Evolutionary conservation across 2,329 filamentous ascomycete species (phyloP).

Genomic region (Chaetomium strumarium): DNA sequence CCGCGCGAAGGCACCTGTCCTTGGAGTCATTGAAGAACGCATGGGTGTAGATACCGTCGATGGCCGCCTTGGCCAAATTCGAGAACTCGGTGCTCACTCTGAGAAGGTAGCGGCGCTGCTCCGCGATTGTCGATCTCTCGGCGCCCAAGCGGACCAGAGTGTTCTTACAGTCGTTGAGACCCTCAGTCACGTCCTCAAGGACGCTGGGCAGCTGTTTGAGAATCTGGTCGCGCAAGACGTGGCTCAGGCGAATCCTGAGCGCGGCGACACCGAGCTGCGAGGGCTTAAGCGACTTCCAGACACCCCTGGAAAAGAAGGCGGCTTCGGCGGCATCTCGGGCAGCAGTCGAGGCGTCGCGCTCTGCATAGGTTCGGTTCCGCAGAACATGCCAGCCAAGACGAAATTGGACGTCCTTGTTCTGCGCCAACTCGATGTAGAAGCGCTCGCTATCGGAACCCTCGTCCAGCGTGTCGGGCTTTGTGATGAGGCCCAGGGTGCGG

Average conservation of each 20-base stretch:
- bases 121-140: constrained; percentile 34
- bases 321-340: constrained; percentile 37
- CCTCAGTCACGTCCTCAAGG: constrained; percentile 37
- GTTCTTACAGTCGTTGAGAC: constrained; percentile 31
- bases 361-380: constrained; percentile 37
- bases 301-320: constrained; percentile 38
- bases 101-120: constrained; percentile 31
- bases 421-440: constrained; percentile 36
- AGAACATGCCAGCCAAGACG: constrained; percentile 50
- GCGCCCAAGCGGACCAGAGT: constrained; percentile 44
- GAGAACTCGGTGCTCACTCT: constrained; percentile 26
- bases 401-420: constrained; percentile 43
- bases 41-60: constrained; percentile 28
- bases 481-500: constrained; percentile 52
- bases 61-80: constrained; percentile 22
- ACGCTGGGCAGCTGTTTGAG: constrained; percentile 39
- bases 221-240: constrained; percentile 45
- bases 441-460: constrained; percentile 36
- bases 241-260: constrained; percentile 45
- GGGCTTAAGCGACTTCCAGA: constrained; percentile 34
- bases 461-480: constrained; percentile 45
- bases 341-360: constrained; percentile 24
- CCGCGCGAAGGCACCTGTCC: constrained; percentile 43
- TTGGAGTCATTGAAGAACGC: constrained; percentile 19
- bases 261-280: constrained; percentile 41